Base-by-base conservation (phyloP, 202 grass and related monocot species). In the Saccharum hybrid region DNA sequence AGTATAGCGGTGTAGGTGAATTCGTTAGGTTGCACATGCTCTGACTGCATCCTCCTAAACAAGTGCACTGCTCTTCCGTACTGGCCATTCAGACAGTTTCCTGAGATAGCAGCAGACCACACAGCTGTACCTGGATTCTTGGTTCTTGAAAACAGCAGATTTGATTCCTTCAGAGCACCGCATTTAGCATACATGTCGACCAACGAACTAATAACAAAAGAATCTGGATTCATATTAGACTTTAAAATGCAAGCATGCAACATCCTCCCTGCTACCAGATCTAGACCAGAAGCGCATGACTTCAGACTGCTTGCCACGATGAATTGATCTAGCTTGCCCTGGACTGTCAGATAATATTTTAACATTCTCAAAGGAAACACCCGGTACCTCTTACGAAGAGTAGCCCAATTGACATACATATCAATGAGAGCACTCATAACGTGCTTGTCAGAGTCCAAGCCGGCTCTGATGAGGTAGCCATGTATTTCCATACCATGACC, bases 161-260 rank as follows among this genome's bases (percentile, higher is more conserved):
- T 42, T 69, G 85, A 86, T 84, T 90, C 85, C 62, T 91, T 83
- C 54, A 94, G 10, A 74, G 77, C 85, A 54, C 85, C 71, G 10
- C 88, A 94, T 85, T 94, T 94, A 45, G 83, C 77, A 88, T 94
- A 94, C 88, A 91, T 89, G 31, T 87, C 88, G 30, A 94, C 48
- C 67, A 94, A 52, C 26, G 86, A 91, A 71, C 82, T 91, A 48
- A 72, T 84, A 64, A 94, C 79, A 91, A 88, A 88, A 46, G 72
- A 76, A 84, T 94, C 91, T 72, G 65, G 76, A 79, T 83, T 73
- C 79, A 84, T 84, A 62, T 65, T 38, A 22, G 77, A 80, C 57
- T 94, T 94, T 48, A 81, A 65, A 51, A 88, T 67, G 51, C 42
- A 84, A 33, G 86, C 65, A 31, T 91, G 91, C 31, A 94, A 80